These are phyloP conservation scores for Dictyostelium capitatum DNA, from an alignment of 78 protist species.

Conservation along the genomic window DNA sequence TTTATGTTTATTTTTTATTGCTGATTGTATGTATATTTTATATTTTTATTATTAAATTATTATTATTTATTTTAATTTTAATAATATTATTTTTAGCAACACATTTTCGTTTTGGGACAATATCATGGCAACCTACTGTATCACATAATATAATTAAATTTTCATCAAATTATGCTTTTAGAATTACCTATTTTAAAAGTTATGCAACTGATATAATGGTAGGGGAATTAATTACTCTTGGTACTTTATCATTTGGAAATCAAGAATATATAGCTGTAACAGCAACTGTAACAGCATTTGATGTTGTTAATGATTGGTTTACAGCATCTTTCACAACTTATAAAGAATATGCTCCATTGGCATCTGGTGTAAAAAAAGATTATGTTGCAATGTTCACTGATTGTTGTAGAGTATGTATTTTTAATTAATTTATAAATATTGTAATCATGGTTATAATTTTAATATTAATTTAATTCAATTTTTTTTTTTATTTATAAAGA, in stretches of 20 bases:
- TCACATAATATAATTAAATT: neutral
- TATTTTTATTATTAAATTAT: neutral
- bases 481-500: neutral
- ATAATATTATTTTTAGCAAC: neutral
- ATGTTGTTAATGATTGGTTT: conserved; percentile 26
- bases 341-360: neutral
- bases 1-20: neutral
- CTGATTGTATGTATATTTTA: neutral
- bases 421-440: too few relatives aligned
- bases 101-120: conserved; percentile 27
- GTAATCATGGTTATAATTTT: too few relatives aligned
- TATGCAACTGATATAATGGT: neutral
- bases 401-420: conserved; percentile 11
- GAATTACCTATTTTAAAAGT: neutral
- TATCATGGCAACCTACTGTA: conserved; percentile 23
- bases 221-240: neutral
- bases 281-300: neutral
- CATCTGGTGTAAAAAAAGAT: neutral
- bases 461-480: too few relatives aligned
- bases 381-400: conserved; percentile 2
- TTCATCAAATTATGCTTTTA: conserved; percentile 20
- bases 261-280: neutral
- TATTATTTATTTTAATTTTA: neutral
- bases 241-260: neutral
- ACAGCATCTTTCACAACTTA: neutral